Base-by-base conservation (phyloP, 2,329 filamentous ascomycete species). In the Lachnellula occidentalis region DNA sequence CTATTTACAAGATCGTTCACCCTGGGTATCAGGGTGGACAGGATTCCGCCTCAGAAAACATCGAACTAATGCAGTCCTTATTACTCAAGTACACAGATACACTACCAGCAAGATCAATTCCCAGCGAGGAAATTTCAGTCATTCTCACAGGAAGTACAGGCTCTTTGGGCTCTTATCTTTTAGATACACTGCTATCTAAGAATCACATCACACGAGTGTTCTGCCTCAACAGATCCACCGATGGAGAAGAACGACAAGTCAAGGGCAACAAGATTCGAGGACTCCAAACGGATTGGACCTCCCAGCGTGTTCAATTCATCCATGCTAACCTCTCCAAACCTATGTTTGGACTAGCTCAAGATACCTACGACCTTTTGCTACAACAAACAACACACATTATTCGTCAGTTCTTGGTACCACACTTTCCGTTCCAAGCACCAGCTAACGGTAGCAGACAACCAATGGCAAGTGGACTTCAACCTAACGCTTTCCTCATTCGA, bases 81-180 rank as follows among this genome's bases (percentile, higher is more conserved):
- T 53, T 58, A 21, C 45, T 53, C 14, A 49, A 50, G 47, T 58
- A 56, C 14, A 45, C 46, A 4, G 15, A 55, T 15, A 58, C 24
- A 14, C 56, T 58, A 5, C 53, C 56, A 41, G 24, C 24, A 27
- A 17, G 48, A 27, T 17, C 48, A 22, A 51, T 17, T 17, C 22
- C 48, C 22, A 14, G 47, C 6, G 17, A 45, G 21, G 45, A 34
- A 4, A 45, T 34, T 9, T 57, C 54, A 2, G 54, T 70, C 11
- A 59, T 76, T 15, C 61, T 79, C 21, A 79, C 76, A 0, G 77
- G 74, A 15, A 75, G 72, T 3, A 79, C 77, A 0, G 77, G 77
- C 9, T 74, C 72, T 5, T 58, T 79, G 19, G 77, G 77, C 0
- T 74, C 71, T 6, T 78, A 78, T 58, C 66, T 78, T 39, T 68